phyloP scores from a whole-genome alignment of 78 protist genomes.

The Chrysochromulina tobinii region DNA sequence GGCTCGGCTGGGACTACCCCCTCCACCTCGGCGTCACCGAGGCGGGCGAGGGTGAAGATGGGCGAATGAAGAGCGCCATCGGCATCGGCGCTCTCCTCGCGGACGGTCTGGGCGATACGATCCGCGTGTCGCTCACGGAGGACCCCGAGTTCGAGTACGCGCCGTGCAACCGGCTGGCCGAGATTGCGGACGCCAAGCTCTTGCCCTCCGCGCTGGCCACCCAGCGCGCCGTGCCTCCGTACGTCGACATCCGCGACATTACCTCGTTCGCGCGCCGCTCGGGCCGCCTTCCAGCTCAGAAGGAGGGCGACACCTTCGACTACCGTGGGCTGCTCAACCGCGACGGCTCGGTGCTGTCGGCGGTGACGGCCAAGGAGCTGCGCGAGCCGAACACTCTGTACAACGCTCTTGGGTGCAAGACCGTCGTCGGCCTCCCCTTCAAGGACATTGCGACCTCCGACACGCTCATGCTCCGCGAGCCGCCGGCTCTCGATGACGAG shows the following conservation, averaged over 20 bases:
- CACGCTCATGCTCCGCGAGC: conserved; percentile 12
- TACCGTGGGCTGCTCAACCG: conserved; percentile 42
- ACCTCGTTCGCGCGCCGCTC: conserved; percentile 3
- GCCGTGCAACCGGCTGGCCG: conserved; percentile 31
- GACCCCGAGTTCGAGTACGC: conserved; percentile 12
- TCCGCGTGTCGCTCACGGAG: conserved; percentile 58
- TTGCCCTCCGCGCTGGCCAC: not conserved
- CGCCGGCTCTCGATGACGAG: not conserved
- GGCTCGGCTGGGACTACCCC: conserved; percentile 56
- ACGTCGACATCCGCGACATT: conserved; percentile 31
- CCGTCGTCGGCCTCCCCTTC: conserved; percentile 59
- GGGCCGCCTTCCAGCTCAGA: conserved; percentile 34
- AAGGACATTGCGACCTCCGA: conserved; percentile 58
- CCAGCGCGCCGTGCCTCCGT: conserved; percentile 1
- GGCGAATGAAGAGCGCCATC: conserved; percentile 58
- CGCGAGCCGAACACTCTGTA: conserved; percentile 19
- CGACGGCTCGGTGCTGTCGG: conserved; percentile 33
- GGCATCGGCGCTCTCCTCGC: conserved; percentile 50
- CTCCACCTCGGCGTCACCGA: conserved; percentile 62
- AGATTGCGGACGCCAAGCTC: not conserved
- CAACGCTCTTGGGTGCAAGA: conserved; percentile 44
- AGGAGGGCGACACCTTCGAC: conserved; percentile 21
- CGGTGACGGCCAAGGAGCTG: not conserved
- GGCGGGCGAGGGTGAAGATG: conserved; percentile 63
- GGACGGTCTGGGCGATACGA: conserved; percentile 63